Conservation (phyloP, 768 basidiomycete genomes). For the Sarcodon sp. region DNA sequence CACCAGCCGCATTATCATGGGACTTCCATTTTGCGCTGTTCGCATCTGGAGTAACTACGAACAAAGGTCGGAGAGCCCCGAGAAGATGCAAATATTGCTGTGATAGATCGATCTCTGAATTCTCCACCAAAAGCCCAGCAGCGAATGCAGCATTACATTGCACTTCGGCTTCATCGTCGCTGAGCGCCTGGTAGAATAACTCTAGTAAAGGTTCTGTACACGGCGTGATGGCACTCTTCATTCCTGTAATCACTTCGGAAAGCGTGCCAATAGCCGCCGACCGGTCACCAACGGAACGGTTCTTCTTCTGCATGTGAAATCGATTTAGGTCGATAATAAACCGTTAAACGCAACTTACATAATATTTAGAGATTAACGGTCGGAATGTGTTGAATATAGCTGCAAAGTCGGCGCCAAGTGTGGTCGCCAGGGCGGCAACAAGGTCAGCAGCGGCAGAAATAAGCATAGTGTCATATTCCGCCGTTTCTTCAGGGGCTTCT, state of each 20-base stretch:
- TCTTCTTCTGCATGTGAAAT: conserved; percentile 50
- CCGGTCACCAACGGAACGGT: conserved; percentile 79
- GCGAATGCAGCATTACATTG: conserved; percentile 96
- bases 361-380: conserved; percentile 84
- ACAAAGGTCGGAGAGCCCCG: conserved; percentile 68
- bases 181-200: conserved; percentile 73
- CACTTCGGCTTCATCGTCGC: conserved; percentile 84
- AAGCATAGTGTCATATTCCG: conserved; percentile 93
- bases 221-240: conserved; percentile 77
- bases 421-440: conserved; percentile 77
- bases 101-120: conserved; percentile 71
- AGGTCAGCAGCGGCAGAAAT: conserved; percentile 92
- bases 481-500: conserved; percentile 78
- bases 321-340: background rate
- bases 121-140: conserved; percentile 80
- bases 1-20: conserved; percentile 93
- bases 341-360: conserved; percentile 37
- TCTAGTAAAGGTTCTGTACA: conserved; percentile 74
- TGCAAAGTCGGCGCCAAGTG: conserved; percentile 75
- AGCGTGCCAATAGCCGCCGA: conserved; percentile 89
- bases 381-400: conserved; percentile 79
- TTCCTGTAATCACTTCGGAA: conserved; percentile 89
- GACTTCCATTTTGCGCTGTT: conserved; percentile 66
- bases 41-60: conserved; percentile 50
- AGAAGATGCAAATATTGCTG: conserved; percentile 74